Base-by-base conservation (phyloP, 768 basidiomycete species). In the Podaxis rugospora region DNA sequence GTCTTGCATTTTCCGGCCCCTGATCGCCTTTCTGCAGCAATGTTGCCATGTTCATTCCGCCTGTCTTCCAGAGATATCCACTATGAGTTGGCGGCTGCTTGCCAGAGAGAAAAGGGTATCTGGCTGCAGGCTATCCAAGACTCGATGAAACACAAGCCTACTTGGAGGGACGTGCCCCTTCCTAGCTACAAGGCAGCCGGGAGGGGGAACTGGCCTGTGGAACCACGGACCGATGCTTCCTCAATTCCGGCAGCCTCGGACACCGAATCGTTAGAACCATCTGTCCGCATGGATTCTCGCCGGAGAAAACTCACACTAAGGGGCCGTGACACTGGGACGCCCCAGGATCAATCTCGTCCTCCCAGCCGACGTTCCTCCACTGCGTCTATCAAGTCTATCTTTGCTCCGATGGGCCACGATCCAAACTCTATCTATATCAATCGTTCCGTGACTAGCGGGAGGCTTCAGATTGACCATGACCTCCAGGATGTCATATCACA, bases 11-110 rank as follows among this genome's bases (percentile, higher is more conserved):
- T 25, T 14, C 44, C 28, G 27, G 14, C 35, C 35, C 35, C 39
- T 61, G 11, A 51, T 52, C 54, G 28, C 11, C 46, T 47, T 54
- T 53, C 25, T 61, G 23, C 66, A 97, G 95, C 86, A 49, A 78
- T 89, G 64, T 77, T 98, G 5, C 89, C 94, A 11, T 89, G 86
- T 67, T 88, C 88, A 47, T 91, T 98, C 72, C 87, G 90, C 53
- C 75, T 97, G 14, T 83, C 80, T 9, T 82, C 80, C 47, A 80
- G 79, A 56, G 86, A 87, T 5, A 87, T 92, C 67, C 81, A 85
- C 61, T 90, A 96, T 66, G 94, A 97, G 69, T 75, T 98, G 32
- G 92, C 92, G 5, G 92, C 92, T 0, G 84, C 92, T 14, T 95
- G 94, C 70, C 81, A 76, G 67, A 81, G 78, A 37, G 96, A 98